phyloP scores from a whole-genome alignment of 164 flowering plant species.

The Sedum album region DNA sequence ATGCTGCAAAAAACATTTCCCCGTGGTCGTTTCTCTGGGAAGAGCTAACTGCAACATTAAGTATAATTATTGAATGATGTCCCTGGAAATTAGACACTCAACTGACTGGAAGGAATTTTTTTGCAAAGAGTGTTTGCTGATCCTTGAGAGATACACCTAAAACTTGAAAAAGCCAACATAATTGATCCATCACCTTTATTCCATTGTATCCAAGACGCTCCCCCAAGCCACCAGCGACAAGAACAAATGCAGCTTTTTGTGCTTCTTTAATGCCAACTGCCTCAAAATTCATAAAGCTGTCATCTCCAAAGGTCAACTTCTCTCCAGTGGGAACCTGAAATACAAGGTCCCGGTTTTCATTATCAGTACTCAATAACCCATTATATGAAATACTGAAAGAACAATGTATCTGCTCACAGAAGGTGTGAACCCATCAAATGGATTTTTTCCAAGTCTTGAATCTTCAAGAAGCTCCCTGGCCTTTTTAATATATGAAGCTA shows the following conservation, averaged over 20 bases:
- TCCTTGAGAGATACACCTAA: not conserved
- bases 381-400: not conserved
- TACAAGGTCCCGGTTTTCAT: not conserved
- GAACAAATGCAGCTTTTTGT: conserved; percentile 82
- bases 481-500: conserved; percentile 61
- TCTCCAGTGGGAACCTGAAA: conserved; percentile 95
- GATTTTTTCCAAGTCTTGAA: conserved; percentile 91
- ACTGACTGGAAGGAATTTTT: not conserved
- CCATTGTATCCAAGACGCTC: conserved; percentile 98
- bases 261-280: conserved; percentile 72
- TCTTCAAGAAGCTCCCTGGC: conserved; percentile 81
- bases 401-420: not conserved
- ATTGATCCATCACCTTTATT: conserved; percentile 54
- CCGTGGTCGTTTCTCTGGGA: conserved; percentile 71
- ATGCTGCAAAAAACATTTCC: conserved; percentile 74
- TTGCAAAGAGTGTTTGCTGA: not conserved
- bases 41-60: conserved; percentile 67
- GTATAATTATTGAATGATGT: not conserved
- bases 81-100: not conserved
- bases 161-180: not conserved
- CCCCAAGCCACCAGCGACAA: conserved; percentile 99
- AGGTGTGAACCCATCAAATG: conserved; percentile 18
- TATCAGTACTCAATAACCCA: not conserved
- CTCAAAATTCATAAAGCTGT: conserved; percentile 57
- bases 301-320: conserved; percentile 62